Evolutionary conservation across 345 rosid species (phyloP).

Genomic region (Pugionium dolabratum): DNA sequence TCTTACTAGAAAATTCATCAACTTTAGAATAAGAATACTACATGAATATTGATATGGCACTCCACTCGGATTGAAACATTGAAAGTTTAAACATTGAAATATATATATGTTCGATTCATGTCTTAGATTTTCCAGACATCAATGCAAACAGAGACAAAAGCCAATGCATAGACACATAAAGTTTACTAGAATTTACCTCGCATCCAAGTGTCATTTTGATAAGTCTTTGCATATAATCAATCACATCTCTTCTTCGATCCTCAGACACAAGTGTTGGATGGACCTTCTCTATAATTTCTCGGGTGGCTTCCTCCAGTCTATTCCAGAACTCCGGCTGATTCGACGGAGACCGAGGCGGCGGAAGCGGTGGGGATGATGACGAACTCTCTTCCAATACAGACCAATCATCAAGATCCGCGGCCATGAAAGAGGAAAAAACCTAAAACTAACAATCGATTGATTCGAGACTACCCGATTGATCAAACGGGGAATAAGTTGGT

Average conservation of each 20-base stretch:
- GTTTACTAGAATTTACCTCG: constrained; percentile 45
- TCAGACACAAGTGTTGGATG: constrained; percentile 71
- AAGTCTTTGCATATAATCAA: constrained; percentile 63
- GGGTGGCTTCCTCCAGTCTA: constrained; percentile 64
- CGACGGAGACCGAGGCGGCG: constrained; percentile 42
- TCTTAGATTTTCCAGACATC: background rate
- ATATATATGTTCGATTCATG: background rate
- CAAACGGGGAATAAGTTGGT: constrained; percentile 24
- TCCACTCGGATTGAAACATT: constrained; percentile 1
- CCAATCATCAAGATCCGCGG: constrained; percentile 65
- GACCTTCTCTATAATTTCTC: constrained; percentile 59
- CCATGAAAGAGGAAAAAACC: constrained; percentile 48
- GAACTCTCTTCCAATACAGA: constrained; percentile 51
- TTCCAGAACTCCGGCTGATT: constrained; percentile 51
- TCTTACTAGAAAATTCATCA: constrained; percentile 9
- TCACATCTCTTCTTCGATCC: constrained; percentile 66
- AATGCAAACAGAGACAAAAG: constrained; percentile 15
- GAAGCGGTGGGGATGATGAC: constrained; percentile 40
- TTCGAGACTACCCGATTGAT: constrained; percentile 32
- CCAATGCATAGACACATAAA: background rate
- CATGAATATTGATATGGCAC: background rate
- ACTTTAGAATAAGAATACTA: background rate
- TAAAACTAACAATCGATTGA: constrained; percentile 26
- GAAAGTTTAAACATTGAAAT: background rate
- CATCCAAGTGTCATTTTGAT: constrained; percentile 50